Base-by-base conservation (phyloP, 305 asterid genomes). In the Rubia occidens region DNA sequence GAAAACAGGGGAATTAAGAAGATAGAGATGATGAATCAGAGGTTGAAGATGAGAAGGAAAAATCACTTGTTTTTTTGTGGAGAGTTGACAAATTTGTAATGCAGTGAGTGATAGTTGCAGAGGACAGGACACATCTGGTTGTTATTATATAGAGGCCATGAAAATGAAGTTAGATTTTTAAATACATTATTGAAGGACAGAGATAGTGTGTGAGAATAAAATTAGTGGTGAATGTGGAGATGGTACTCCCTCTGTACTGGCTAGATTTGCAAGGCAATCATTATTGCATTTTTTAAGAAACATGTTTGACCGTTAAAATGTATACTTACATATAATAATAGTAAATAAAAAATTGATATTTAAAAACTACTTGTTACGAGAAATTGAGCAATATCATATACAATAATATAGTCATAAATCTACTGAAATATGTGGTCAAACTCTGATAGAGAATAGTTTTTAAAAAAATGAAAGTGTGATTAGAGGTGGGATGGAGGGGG, bases 131-230 rank as follows among this genome's bases (percentile, higher is more conserved):
- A 55, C 26, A 8, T 21, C 6, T 51, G 21, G 37, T 47, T 44
- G 66, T 15, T 58, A 58, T 58, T 69, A 53, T 69, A 58, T 32
- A 54, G 39, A 6, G 64, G 61, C 61, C 44, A 17, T 54, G 72
- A 55, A 68, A 37, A 35, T 14, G 54, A 2, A 21, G 49, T n/a
- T 20, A 47, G 26, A 55, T 29, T 60, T n/a, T 20, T 24, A 37
- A 9, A 2, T 8, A 10, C 43, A 60, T 60, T 14, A 17, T 47
- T 47, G 15, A 10, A 32, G 35, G 35, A 2, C 3, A 32, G 35
- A 2, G 35, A 32, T 32, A 13, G 13, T 17, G 56, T 51, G 21
- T 1, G 21, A 20, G 6, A 17, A 5, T 4, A 15, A 51, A 51
- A 51, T 51, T 17, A 51, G 56, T 51, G 56, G 54, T 51, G 21